Evolutionary conservation across 108 stramenopile species (phyloP).

Genomic region (Fragilaria radians): DNA sequence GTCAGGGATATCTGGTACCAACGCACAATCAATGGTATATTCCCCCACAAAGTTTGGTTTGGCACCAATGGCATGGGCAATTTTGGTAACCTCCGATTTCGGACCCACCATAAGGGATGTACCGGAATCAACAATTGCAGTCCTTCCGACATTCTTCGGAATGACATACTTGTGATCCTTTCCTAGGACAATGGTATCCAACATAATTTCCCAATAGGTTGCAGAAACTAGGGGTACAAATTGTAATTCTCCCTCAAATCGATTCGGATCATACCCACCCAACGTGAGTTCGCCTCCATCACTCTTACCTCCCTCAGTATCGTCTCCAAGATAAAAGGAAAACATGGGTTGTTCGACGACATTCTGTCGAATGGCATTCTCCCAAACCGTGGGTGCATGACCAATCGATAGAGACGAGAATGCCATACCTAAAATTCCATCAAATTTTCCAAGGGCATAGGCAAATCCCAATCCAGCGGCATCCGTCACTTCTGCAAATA

Average conservation of each 20-base stretch:
- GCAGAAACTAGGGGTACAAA: slow-evolving; percentile 70
- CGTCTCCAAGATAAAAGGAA: slow-evolving; percentile 95
- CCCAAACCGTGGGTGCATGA: slow-evolving; percentile 85
- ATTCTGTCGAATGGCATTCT: slow-evolving; percentile 85
- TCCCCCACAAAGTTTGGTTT: slow-evolving; percentile 83
- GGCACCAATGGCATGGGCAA: slow-evolving; percentile 83
- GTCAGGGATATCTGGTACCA: slow-evolving; percentile 60
- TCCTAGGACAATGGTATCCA: slow-evolving; percentile 65
- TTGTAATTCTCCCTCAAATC: slow-evolving; percentile 68
- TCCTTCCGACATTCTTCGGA: slow-evolving; percentile 25
- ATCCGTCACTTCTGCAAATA: slow-evolving; percentile 87
- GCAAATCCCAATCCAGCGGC: slow-evolving; percentile 97
- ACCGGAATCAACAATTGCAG: slow-evolving; percentile 94
- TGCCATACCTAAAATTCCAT: slow-evolving; percentile 97
- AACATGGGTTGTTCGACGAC: slow-evolving; percentile 76
- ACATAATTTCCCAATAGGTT: slow-evolving; percentile 89
- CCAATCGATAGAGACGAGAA: slow-evolving; percentile 88
- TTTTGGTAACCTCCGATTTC: slow-evolving; percentile 43
- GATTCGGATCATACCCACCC: slow-evolving; percentile 85
- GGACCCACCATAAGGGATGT: slow-evolving; percentile 93
- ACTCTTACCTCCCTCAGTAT: slow-evolving; percentile 38
- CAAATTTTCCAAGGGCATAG: slow-evolving; percentile 92
- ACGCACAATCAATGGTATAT: slow-evolving; percentile 89
- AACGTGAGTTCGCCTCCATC: slow-evolving; percentile 97
- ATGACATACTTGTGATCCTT: slow-evolving; percentile 20